Evolutionary conservation across 805 yeast genomes (phyloP).

Genomic region (Candida yuanshanica): DNA sequence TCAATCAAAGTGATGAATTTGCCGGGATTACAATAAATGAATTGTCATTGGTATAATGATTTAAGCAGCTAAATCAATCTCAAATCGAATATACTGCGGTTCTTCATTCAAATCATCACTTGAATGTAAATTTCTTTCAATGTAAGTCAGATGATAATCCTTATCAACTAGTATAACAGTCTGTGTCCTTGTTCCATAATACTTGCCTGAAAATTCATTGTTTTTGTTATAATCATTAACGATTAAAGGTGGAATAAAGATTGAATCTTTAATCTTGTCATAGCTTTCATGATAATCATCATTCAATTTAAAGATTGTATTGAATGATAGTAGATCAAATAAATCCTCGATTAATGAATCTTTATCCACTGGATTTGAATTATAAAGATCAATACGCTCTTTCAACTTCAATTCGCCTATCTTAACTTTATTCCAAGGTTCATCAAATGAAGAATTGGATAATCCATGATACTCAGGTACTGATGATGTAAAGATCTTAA

Average conservation of each 20-base stretch:
- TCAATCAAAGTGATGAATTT: slow-evolving; percentile 43
- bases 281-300: slow-evolving; percentile 28
- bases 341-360: slow-evolving; percentile 43
- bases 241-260: slow-evolving; percentile 67
- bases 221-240: slow-evolving; percentile 27
- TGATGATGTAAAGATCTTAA: slow-evolving; percentile 23
- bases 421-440: slow-evolving; percentile 73
- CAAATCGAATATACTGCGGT: slow-evolving; percentile 20
- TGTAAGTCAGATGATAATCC: slow-evolving; percentile 46
- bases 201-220: slow-evolving; percentile 40
- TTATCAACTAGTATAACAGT: slow-evolving; percentile 62
- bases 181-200: slow-evolving; percentile 86
- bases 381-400: slow-evolving; percentile 24
- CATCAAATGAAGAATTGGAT: slow-evolving; percentile 59
- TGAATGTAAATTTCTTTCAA: slow-evolving; percentile 57
- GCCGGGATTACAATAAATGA: slow-evolving; percentile 35
- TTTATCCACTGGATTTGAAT: slow-evolving; percentile 24
- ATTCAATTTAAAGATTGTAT: slow-evolving; percentile 27
- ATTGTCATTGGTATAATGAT: not conserved
- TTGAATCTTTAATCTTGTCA: slow-evolving; percentile 47
- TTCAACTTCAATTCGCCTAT: slow-evolving; percentile 45
- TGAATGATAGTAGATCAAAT: slow-evolving; percentile 49
- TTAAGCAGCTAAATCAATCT: slow-evolving; percentile 20
- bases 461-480: slow-evolving; percentile 44
- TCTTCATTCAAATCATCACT: slow-evolving; percentile 31